Conservation (phyloP, 2,329 filamentous ascomycete genomes). For the Aspergillus ochraceoroseus region DNA sequence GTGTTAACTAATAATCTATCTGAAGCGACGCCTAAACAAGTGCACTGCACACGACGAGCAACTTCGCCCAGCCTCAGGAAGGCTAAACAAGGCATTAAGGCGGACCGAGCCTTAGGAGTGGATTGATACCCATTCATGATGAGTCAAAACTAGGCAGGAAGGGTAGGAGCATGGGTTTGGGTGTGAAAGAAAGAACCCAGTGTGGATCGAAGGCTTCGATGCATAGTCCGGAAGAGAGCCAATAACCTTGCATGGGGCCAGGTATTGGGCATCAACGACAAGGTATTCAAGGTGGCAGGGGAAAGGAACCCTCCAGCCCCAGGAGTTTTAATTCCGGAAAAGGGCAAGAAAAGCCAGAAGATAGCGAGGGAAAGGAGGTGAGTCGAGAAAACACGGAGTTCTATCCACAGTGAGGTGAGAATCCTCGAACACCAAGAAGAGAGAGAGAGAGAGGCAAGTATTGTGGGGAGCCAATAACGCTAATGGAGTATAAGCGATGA, state of each 20-base stretch:
- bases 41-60: slow-evolving; percentile 13
- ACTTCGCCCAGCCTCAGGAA: slow-evolving; percentile 19
- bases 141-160: slow-evolving; percentile 16
- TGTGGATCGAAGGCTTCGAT: slow-evolving; percentile 15
- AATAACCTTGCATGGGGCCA: slow-evolving; percentile 13
- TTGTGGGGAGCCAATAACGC: slow-evolving; percentile 21
- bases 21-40: slow-evolving; percentile 18
- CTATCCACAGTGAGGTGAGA: slow-evolving; percentile 11
- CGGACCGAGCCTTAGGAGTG: slow-evolving; percentile 25
- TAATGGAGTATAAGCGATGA: slow-evolving; percentile 23
- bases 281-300: slow-evolving; percentile 18
- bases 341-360: slow-evolving; percentile 14
- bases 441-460: slow-evolving; percentile 10
- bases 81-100: slow-evolving; percentile 21
- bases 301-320: slow-evolving; percentile 11
- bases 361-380: slow-evolving; percentile 4
- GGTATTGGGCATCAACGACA: slow-evolving; percentile 27
- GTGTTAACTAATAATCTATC: slow-evolving; percentile 21
- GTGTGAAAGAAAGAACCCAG: slow-evolving; percentile 14
- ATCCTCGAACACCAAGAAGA: slow-evolving; percentile 11
- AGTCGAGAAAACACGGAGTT: slow-evolving; percentile 2
- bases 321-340: slow-evolving; percentile 3
- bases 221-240: slow-evolving; percentile 8
- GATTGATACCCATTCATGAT: slow-evolving; percentile 23
- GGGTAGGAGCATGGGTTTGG: slow-evolving; percentile 15